Evolutionary conservation across 2,329 filamentous ascomycete genomes (phyloP), one percentile per base, ranked within the genome.

Genomic region (Calonectria hawksworthii): DNA sequence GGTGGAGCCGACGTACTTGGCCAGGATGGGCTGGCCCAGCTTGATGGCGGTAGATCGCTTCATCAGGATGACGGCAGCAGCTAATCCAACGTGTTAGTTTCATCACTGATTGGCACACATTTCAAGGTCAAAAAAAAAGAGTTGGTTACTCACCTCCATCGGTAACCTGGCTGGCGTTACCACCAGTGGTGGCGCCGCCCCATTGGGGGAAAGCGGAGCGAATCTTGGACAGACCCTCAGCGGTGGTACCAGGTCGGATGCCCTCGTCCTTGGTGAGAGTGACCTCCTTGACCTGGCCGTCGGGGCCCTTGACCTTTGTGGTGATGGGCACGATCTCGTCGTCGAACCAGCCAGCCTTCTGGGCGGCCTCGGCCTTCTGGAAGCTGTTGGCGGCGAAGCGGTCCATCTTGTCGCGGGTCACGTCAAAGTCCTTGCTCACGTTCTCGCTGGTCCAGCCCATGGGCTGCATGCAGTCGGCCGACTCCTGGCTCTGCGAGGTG

Each of bases 391-490:
- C 94, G 0, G 97, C 95, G 85, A 93, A 99, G 78, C 90, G 88
- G 86, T 99, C 97, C 87, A 99, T 95, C 84, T 88, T 87, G 83
- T 96, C 93, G 75, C 97, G 92, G 2, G 92, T 87, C 83, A 99
- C 93, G 83, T 94, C 92, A 85, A 99, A 99, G 87, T 99, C 97
- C 64, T 92, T 92, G 80, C 94, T 95, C 34, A 99, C 96, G 84
- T 99, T 99, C 89, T 99, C 97, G 74, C 94, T 96, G 3, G 97
- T 99, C 92, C 98, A 98, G 28, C 97, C 97, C 97, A 99, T 99
- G 79, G 96, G 94, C 90, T 96, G 92, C 92, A 96, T 92, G 89
- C 96, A 97, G 87, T 99, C 96, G 61, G 86, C 86, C 0, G 95
- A 91, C 83, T 98, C 95, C 84, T 95, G 94, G 87, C 90, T 94